Evolutionary conservation across 2,329 filamentous ascomycete genomes (phyloP).

Genomic region (Calonectria leucothoes): DNA sequence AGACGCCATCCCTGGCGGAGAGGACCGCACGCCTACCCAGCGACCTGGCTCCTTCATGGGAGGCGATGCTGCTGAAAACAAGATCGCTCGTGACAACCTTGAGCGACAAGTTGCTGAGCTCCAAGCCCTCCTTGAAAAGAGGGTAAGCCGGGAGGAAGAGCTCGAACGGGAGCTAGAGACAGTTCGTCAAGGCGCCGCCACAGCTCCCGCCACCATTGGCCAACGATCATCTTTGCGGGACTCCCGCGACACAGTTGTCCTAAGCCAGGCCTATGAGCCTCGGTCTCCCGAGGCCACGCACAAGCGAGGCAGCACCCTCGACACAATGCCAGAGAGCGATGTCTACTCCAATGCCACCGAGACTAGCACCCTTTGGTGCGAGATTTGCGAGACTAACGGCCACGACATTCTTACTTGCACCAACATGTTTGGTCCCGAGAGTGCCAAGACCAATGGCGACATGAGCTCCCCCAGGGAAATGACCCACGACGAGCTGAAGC

Average conservation of each 20-base stretch:
- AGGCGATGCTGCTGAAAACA: slow-evolving; percentile 44
- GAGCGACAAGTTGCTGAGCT: slow-evolving; percentile 86
- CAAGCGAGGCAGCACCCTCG: slow-evolving; percentile 67
- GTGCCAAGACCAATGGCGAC: slow-evolving; percentile 47
- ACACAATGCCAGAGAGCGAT: slow-evolving; percentile 78
- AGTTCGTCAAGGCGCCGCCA: slow-evolving; percentile 61
- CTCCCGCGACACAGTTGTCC: slow-evolving; percentile 73
- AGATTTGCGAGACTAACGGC: slow-evolving; percentile 92
- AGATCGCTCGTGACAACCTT: slow-evolving; percentile 68
- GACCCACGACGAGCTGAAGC: slow-evolving; percentile 51
- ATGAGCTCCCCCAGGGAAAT: slow-evolving; percentile 49
- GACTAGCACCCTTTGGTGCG: slow-evolving; percentile 85
- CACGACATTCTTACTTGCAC: slow-evolving; percentile 96
- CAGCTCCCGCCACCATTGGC: slow-evolving; percentile 55
- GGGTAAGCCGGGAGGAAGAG: slow-evolving; percentile 82
- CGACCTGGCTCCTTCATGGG: slow-evolving; percentile 51
- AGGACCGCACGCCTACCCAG: slow-evolving; percentile 46
- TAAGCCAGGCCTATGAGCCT: slow-evolving; percentile 62
- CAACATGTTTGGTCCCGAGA: slow-evolving; percentile 78
- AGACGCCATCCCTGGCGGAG: slow-evolving; percentile 67
- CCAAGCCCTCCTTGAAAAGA: slow-evolving; percentile 77
- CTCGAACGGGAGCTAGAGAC: slow-evolving; percentile 83
- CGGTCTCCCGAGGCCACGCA: slow-evolving; percentile 53
- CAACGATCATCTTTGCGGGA: slow-evolving; percentile 69
- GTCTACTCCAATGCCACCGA: slow-evolving; percentile 78